Base-by-base conservation (phyloP, 306 rosid species). In the Mimosa bimucronata region DNA sequence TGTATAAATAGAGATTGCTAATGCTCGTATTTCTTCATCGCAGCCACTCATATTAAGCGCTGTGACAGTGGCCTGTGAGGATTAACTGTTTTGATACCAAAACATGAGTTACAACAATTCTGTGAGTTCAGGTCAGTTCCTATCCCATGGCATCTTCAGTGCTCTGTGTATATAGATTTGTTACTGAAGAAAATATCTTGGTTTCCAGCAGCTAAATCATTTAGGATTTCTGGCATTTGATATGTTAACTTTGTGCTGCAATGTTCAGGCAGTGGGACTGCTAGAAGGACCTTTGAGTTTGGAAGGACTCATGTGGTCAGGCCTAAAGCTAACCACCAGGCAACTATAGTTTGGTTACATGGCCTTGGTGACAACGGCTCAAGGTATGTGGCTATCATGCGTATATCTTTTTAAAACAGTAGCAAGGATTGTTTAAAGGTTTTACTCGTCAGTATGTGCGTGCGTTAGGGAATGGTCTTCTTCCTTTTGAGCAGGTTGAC, bases 271-370 rank as follows among this genome's bases (percentile, higher is more conserved):
- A 86, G 91, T 87, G 85, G 96, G 86, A 87, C 87, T 80, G 82
- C 85, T 72, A 75, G 89, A 74, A 88, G 92, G 87, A 70, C 88
- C 71, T 83, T 90, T 64, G 97, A 94, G 85, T 94, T 94, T 80
- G 98, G 98, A 76, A 89, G 97, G 91, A 94, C 98, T 10, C 89
- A 94, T 85, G 98, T 94, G 83, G 94, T 94, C 66, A 94, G 94
- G 78, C 97, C 98, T 26, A 94, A 81, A 90, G 98, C 92, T 81
- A 87, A 60, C 79, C 98, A 94, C 80, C 98, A 92, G 68, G 97
- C 94, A 19, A 94, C 98, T 69, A 90, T 94, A 81, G 96, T 94
- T 85, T 94, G 98, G 98, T 82, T 94, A 11, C 98, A 94, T 76
- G 98, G 97, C 84, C 86, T 90, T 78, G 97, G 98, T 67, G 98